These are phyloP conservation scores for Talaromyces marneffei DNA, from an alignment of 2,329 filamentous ascomycete genomes.

Conservation along the genomic window DNA sequence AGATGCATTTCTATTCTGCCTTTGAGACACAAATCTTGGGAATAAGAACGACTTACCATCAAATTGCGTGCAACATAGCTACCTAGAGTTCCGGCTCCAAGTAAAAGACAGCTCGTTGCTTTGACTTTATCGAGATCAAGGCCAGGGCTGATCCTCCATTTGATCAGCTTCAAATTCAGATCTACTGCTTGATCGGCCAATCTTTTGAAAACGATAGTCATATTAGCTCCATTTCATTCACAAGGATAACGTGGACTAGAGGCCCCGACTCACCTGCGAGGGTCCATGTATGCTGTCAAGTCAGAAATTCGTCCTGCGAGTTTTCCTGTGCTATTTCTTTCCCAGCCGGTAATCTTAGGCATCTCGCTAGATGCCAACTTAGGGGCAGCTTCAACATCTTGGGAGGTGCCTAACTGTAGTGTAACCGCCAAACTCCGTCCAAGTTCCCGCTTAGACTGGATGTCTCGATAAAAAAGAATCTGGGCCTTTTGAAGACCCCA, in stretches of 20 bases:
- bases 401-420: constrained; percentile 39
- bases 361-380: constrained; percentile 38
- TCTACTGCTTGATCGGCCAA: constrained; percentile 93
- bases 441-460: constrained; percentile 68
- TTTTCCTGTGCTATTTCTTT: constrained; percentile 73
- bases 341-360: constrained; percentile 94
- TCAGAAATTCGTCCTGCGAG: constrained; percentile 72
- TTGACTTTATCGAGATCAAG: constrained; percentile 86
- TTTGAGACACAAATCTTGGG: not conserved
- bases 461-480: constrained; percentile 85
- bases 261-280: constrained; percentile 47
- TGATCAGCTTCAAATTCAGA: constrained; percentile 95
- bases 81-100: constrained; percentile 88
- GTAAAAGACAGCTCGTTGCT: constrained; percentile 77
- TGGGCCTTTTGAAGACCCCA: constrained; percentile 73
- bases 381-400: constrained; percentile 23
- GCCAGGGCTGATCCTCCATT: constrained; percentile 89
- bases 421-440: constrained; percentile 74
- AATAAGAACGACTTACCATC: constrained; percentile 45
- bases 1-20: not conserved
- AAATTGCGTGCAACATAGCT: constrained; percentile 89
- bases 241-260: not conserved
- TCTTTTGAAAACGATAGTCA: constrained; percentile 22
- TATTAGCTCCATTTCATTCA: not conserved
- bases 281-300: constrained; percentile 90